These are phyloP conservation scores for Waitea zeae DNA, from an alignment of 1,284 basidiomycete species.

Conservation along the genomic window DNA sequence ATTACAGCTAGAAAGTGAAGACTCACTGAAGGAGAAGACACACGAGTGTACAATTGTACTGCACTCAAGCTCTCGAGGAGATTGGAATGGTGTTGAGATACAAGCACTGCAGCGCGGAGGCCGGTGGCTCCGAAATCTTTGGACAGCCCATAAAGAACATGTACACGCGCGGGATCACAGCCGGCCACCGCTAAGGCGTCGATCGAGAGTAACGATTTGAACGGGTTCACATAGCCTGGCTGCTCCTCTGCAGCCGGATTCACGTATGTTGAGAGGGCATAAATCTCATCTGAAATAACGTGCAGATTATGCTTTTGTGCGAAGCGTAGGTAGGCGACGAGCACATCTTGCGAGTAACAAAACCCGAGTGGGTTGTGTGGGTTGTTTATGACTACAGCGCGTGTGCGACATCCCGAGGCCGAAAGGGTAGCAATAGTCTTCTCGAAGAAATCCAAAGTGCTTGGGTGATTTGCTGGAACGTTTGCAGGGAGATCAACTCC, in stretches of 20 bases:
- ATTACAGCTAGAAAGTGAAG: too few relatives aligned
- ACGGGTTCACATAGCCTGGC: background rate
- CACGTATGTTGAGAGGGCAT: conserved; percentile 1
- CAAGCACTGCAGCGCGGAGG: conserved; percentile 1
- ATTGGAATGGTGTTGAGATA: conserved; percentile 2
- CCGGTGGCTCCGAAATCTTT: conserved; percentile 3
- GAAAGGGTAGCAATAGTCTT: background rate
- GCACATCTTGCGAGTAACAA: conserved; percentile 1
- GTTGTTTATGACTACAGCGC: conserved; percentile 2
- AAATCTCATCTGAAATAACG: conserved; percentile 2
- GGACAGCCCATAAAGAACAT: conserved; percentile 3
- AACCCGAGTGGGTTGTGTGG: conserved; percentile 3
- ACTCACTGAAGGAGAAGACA: conserved; percentile 2
- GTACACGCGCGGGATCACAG: conserved; percentile 2
- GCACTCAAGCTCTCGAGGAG: background rate
- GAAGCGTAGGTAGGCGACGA: conserved; percentile 3
- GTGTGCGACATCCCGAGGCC: too few relatives aligned
- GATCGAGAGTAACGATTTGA: conserved; percentile 1
- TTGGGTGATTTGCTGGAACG: background rate
- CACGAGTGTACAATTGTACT: background rate
- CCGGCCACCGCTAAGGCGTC: conserved; percentile 1
- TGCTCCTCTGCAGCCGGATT: too few relatives aligned
- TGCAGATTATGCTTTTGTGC: conserved; percentile 1
- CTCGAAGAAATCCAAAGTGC: conserved; percentile 1
- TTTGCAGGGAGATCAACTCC: background rate